These are phyloP conservation scores for Benincasa hispida DNA, from an alignment of 306 rosid species.

Conservation along the genomic window DNA sequence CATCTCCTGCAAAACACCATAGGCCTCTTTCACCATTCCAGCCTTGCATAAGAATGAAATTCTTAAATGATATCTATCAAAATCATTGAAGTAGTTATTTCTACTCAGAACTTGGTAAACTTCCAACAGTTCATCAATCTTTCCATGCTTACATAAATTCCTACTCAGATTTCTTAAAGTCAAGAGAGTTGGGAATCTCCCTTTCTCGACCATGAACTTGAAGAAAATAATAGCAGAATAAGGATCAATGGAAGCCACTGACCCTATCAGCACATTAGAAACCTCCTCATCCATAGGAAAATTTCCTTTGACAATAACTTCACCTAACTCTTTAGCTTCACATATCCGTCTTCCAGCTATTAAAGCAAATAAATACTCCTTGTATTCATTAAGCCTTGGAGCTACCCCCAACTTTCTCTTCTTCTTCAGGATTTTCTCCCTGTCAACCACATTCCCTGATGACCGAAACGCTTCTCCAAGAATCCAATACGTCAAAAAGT, in stretches of 20 bases:
- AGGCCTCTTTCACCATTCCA: slow-evolving; percentile 70
- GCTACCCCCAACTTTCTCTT: slow-evolving; percentile 92
- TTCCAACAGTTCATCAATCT: slow-evolving; percentile 46
- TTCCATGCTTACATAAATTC: slow-evolving; percentile 46
- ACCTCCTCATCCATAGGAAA: slow-evolving; percentile 69
- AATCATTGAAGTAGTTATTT: slow-evolving; percentile 44
- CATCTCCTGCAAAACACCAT: slow-evolving; percentile 62
- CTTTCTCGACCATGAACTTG: slow-evolving; percentile 54
- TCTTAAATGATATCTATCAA: slow-evolving; percentile 61
- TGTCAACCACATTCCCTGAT: slow-evolving; percentile 40
- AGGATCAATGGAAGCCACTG: slow-evolving; percentile 48
- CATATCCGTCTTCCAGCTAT: slow-evolving; percentile 34
- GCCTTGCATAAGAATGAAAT: slow-evolving; percentile 62
- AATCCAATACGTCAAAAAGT: slow-evolving; percentile 82
- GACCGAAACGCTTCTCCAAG: slow-evolving; percentile 41
- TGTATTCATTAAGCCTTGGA: slow-evolving; percentile 56
- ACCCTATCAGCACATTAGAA: slow-evolving; percentile 59
- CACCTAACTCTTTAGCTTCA: slow-evolving; percentile 68
- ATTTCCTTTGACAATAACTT: slow-evolving; percentile 53
- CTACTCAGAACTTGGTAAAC: slow-evolving; percentile 33
- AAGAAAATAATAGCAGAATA: slow-evolving; percentile 45
- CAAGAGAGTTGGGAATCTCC: slow-evolving; percentile 46
- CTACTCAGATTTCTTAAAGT: slow-evolving; percentile 57
- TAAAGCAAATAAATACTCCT: slow-evolving; percentile 44
- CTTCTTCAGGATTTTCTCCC: slow-evolving; percentile 64